Evolutionary conservation across 768 basidiomycete genomes (phyloP).

Genomic region (Serendipita sp.): DNA sequence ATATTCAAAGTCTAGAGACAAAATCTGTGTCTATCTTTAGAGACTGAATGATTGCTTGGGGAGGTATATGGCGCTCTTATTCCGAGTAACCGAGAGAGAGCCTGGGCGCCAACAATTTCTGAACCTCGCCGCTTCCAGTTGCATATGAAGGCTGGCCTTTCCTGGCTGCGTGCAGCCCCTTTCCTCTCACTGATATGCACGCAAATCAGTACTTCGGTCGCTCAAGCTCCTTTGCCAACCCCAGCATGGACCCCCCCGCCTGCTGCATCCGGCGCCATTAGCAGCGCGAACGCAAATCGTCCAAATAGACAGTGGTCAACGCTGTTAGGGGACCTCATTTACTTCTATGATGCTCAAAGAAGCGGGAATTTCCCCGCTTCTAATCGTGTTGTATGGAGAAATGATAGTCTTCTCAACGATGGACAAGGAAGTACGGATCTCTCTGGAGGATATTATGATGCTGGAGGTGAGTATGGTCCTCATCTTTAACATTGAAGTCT

Average conservation of each 20-base stretch:
- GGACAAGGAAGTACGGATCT: conserved; percentile 67
- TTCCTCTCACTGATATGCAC: not conserved
- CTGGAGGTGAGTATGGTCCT: conserved; percentile 47
- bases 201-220: conserved; percentile 20
- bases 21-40: too few relatives aligned
- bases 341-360: conserved; percentile 85
- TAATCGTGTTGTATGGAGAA: conserved; percentile 77
- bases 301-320: conserved; percentile 74
- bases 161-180: not conserved
- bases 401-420: conserved; percentile 62
- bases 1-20: too few relatives aligned
- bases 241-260: conserved; percentile 50
- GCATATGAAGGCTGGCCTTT: not conserved
- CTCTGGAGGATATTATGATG: conserved; percentile 83
- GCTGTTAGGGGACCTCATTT: conserved; percentile 64
- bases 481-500: not conserved
- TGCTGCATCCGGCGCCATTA: conserved; percentile 38
- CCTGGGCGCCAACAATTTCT: too few relatives aligned
- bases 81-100: too few relatives aligned
- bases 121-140: not conserved
- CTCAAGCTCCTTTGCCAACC: conserved; percentile 50
- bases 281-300: conserved; percentile 19
- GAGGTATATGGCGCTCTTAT: too few relatives aligned
- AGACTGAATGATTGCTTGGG: too few relatives aligned
- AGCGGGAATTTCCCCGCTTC: conserved; percentile 53